Evolutionary conservation across 2,329 filamentous ascomycete species (phyloP).

Genomic region (Emericellopsis cladophorae): DNA sequence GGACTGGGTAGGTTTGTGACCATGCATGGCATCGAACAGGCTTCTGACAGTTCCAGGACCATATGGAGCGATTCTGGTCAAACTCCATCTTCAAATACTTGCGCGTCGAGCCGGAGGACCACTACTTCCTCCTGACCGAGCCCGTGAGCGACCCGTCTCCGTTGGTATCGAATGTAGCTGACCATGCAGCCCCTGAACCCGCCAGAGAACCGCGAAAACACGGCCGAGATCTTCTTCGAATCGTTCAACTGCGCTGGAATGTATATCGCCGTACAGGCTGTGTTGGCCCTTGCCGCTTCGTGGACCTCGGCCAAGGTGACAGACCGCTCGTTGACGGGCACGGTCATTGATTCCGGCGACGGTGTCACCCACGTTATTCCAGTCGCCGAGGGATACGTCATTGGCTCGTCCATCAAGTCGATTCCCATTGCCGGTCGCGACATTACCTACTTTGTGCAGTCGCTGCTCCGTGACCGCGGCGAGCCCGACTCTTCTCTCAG

Average conservation of each 20-base stretch:
- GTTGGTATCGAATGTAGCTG: slow-evolving; percentile 3
- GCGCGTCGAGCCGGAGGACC: slow-evolving; percentile 93
- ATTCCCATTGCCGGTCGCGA: slow-evolving; percentile 96
- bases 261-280: slow-evolving; percentile 96
- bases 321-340: slow-evolving; percentile 89
- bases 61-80: slow-evolving; percentile 99
- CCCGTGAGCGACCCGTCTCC: slow-evolving; percentile 48
- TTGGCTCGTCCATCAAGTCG: slow-evolving; percentile 97
- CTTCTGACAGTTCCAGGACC: slow-evolving; percentile 48
- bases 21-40: background rate
- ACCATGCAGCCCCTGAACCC: slow-evolving; percentile 76
- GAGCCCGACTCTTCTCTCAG: slow-evolving; percentile 95
- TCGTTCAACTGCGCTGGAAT: slow-evolving; percentile 99
- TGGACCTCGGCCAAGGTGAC: slow-evolving; percentile 99
- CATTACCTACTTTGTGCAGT: slow-evolving; percentile 98
- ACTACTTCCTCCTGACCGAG: slow-evolving; percentile 96
- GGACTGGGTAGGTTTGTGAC: slow-evolving; percentile 64
- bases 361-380: slow-evolving; percentile 99
- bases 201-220: slow-evolving; percentile 97
- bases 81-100: slow-evolving; percentile 99
- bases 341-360: slow-evolving; percentile 96
- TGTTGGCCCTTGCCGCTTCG: slow-evolving; percentile 88
- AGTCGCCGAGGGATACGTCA: slow-evolving; percentile 96
- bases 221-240: slow-evolving; percentile 99
- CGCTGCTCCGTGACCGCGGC: slow-evolving; percentile 84